Evolutionary conservation across 768 basidiomycete species (phyloP).

Genomic region (Macrocybe gigantea): DNA sequence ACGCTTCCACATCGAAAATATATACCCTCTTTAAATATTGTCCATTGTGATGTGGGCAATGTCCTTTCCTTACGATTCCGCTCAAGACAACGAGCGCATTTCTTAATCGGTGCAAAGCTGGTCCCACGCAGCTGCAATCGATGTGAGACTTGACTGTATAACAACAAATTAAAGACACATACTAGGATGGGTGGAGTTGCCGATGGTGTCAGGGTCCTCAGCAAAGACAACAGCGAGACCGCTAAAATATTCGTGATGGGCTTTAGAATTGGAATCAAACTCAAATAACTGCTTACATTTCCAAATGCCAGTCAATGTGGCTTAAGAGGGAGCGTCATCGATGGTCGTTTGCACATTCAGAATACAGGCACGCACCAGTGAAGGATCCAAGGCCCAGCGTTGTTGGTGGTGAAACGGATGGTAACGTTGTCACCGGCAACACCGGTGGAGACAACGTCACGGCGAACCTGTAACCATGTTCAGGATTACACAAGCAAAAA

Average conservation of each 20-base stretch:
- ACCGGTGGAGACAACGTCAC: slow-evolving; percentile 7
- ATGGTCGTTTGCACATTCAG: not conserved
- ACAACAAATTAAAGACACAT: slow-evolving; percentile 1
- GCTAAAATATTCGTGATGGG: not conserved
- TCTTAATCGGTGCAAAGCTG: no score
- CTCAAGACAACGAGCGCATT: no score
- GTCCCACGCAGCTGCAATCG: no score
- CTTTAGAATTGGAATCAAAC: not conserved
- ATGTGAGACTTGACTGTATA: not conserved
- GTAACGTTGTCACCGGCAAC: slow-evolving; percentile 16
- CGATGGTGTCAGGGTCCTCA: slow-evolving; percentile 9
- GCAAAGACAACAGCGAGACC: slow-evolving; percentile 10
- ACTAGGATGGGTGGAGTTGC: slow-evolving; percentile 2
- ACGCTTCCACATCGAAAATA: no score
- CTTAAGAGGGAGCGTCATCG: not conserved
- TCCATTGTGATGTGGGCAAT: no score
- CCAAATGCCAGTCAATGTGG: slow-evolving; percentile 7
- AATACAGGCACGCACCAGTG: slow-evolving; percentile 1
- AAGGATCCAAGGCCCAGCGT: slow-evolving; percentile 6
- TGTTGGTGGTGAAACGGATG: slow-evolving; percentile 9
- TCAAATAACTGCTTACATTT: not conserved
- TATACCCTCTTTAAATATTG: no score
- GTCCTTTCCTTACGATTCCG: no score
- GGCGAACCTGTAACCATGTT: slow-evolving; percentile 28
- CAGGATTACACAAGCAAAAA: not conserved